Conservation (phyloP, 2,329 filamentous ascomycete species). For the Coniosporium tulheliwenetii region DNA sequence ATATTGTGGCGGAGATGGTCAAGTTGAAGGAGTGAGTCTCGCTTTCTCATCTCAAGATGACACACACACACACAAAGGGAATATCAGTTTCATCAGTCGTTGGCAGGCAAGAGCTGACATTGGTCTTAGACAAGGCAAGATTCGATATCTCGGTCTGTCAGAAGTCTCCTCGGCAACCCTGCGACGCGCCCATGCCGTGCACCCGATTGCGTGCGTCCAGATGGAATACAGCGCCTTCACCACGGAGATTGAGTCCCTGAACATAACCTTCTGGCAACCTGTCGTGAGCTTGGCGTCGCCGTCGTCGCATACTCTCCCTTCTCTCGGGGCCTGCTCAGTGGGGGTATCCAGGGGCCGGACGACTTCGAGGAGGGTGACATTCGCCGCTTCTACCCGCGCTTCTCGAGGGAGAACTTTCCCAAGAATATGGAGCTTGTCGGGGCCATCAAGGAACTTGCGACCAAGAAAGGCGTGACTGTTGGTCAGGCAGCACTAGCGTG, state of each 20-base stretch:
- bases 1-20: constrained; percentile 26
- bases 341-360: constrained; percentile 19
- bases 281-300: constrained; percentile 30
- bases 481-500: constrained; percentile 15
- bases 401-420: constrained; percentile 13
- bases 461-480: constrained; percentile 13
- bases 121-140: constrained; percentile 31
- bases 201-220: constrained; percentile 36
- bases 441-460: constrained; percentile 10
- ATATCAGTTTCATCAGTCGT: too few species aligned
- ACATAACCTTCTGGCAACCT: constrained; percentile 25
- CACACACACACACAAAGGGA: neutral
- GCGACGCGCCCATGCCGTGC: constrained; percentile 31
- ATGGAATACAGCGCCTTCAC: constrained; percentile 36
- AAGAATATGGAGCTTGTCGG: constrained; percentile 17
- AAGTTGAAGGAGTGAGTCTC: constrained; percentile 21
- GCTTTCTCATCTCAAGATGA: neutral
- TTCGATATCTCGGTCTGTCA: constrained; percentile 35
- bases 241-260: constrained; percentile 31
- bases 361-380: constrained; percentile 21
- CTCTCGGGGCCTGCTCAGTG: constrained; percentile 27
- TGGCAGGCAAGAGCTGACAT: too few species aligned
- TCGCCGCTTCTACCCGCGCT: constrained; percentile 13
- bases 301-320: constrained; percentile 25
- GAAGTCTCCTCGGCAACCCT: constrained; percentile 34